Base-by-base conservation (phyloP, 164 flowering plant species). In the Umbellularia californica region DNA sequence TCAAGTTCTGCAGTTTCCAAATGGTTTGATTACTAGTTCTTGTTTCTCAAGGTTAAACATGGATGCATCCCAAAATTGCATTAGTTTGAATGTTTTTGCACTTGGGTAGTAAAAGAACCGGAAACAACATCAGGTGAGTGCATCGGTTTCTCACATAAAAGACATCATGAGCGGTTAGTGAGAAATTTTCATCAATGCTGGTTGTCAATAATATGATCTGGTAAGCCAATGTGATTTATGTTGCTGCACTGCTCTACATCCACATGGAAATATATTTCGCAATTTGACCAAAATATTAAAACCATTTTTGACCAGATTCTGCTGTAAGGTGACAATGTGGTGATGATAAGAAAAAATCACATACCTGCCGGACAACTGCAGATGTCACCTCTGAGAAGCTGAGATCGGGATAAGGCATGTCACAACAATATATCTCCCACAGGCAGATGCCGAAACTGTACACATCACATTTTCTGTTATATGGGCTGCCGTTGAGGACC, bases 361-460 rank as follows among this genome's bases (percentile, higher is more conserved):
- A 68, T 78, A 92, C 98, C 97, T 92, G 95, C 50, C 91, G 92
- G 41, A 94, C 97, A 25, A 94, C 97, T 58, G 97, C 98, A 50
- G 97, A 87, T 35, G 97, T 88, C 17, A 88, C 88, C 82, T 94
- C 97, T 7, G 97, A 85, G 86, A 92, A 92, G 78, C 92, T 94
- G 25, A 94, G 94, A 77, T 94, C 92, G 15, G 95, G 94, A 80
- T 94, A 94, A 15, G 98, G 98, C 98, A 92, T 93, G 88, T 89
- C 98, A 65, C 98, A 93, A 79, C 98, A 93, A 80, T 93, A 94
- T 76, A 89, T 90, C 81, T 94, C 98, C 98, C 98, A 94, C 69
- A 94, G 80, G 75, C 98, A 94, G 73, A 94, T 94, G 65, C 97
- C 97, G 77, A 94, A 94, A 75, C 98, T 94, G 81, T 94, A 94